A percentile compares a stretch with the other conserved stretches of the same genome.
Conservation (phyloP, 257 asterid genomes). For the Apocynum venetum region DNA sequence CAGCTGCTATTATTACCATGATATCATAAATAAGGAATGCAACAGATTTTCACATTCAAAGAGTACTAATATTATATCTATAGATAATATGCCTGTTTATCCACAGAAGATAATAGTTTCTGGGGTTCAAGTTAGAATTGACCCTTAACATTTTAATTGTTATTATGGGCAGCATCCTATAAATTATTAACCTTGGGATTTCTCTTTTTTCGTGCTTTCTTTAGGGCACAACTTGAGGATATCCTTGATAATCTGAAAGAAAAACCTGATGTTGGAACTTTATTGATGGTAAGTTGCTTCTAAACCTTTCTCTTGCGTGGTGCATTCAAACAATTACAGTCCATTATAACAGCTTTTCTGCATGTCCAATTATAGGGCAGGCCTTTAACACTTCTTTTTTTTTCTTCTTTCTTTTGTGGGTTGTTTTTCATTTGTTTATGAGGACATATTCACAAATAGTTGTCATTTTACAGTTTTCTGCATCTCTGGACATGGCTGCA, state of each 20-base stretch:
- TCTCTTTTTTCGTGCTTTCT: slow-evolving; percentile 14
- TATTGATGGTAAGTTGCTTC: slow-evolving; percentile 53
- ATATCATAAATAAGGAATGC: not conserved
- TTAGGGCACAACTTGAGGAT: slow-evolving; percentile 64
- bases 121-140: not conserved
- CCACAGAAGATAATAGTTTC: not conserved
- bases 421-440: not conserved
- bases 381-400: too few species aligned
- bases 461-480: not conserved
- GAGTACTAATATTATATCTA: not conserved
- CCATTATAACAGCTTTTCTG: not conserved
- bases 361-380: not conserved
- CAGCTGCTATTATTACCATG: not conserved
- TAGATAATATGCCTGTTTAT: not conserved
- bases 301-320: not conserved
- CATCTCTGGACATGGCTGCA: not conserved
- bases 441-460: not conserved
- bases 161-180: not conserved
- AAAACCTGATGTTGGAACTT: slow-evolving; percentile 91
- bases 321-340: not conserved
- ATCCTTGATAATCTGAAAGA: slow-evolving; percentile 88
- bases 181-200: slow-evolving; percentile 5
- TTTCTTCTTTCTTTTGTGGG: not conserved
- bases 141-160: not conserved
- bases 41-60: not conserved